These are phyloP conservation scores for Syzygium grande DNA, from an alignment of 345 rosid species.

Conservation along the genomic window DNA sequence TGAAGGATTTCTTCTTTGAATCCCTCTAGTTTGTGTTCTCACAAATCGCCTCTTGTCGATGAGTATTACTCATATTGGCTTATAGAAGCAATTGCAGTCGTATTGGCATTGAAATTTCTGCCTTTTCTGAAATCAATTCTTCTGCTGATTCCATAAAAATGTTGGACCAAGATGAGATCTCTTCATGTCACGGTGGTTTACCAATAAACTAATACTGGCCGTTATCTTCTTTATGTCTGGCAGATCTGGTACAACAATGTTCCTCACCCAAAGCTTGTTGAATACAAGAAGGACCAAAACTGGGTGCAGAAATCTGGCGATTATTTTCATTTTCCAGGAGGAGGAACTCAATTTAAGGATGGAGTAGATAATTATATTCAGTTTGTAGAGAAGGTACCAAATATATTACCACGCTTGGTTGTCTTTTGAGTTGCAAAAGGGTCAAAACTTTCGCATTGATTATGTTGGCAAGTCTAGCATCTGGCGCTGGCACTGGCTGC, in stretches of 20 bases:
- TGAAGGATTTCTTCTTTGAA: neutral
- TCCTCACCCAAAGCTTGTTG: constrained; percentile 93
- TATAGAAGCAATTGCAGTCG: neutral
- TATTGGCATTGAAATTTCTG: neutral
- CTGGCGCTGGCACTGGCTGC: neutral
- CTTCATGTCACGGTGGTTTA: neutral
- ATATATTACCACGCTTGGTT: neutral
- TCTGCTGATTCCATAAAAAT: neutral
- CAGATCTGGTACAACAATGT: constrained; percentile 83
- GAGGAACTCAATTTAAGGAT: constrained; percentile 87
- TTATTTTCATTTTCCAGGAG: constrained; percentile 77
- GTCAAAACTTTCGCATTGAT: neutral
- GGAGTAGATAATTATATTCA: constrained; percentile 66
- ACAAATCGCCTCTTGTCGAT: neutral
- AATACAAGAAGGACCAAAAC: constrained; percentile 89
- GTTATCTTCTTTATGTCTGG: neutral
- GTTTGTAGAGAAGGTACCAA: constrained; percentile 53
- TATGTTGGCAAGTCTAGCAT: no score
- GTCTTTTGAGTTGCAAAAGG: neutral
- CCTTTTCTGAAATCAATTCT: neutral
- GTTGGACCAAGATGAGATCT: neutral
- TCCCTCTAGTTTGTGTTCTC: neutral
- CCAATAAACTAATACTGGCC: neutral
- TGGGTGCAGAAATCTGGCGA: constrained; percentile 77
- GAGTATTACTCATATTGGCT: neutral